Evolutionary conservation across 164 flowering plant species (phyloP).

Genomic region (Kingdonia uniflora): DNA sequence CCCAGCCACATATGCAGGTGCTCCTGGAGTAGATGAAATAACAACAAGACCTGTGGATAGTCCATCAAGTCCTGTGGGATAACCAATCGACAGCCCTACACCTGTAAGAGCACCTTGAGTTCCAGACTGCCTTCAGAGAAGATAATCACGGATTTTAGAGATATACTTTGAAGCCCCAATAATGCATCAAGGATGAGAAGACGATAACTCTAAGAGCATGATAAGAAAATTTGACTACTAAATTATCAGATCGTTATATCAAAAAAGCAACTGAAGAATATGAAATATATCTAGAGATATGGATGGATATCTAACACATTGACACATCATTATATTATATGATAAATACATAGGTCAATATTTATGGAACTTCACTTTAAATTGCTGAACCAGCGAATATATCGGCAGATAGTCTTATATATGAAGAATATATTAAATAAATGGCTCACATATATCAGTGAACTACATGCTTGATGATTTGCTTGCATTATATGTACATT

Average conservation of each 20-base stretch:
- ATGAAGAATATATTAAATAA: no score
- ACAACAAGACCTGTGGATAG: conserved; percentile 66
- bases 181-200: not conserved
- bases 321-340: no score
- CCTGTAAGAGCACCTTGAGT: conserved; percentile 94
- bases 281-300: no score
- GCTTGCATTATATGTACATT: not conserved
- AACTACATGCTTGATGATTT: not conserved
- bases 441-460: no score
- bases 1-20: conserved; percentile 90
- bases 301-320: no score
- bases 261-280: no score
- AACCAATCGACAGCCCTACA: conserved; percentile 92
- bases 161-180: not conserved
- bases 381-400: no score
- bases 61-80: conserved; percentile 44
- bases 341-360: no score
- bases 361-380: no score
- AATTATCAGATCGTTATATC: no score
- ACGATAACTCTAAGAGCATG: not conserved
- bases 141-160: conserved; percentile 14
- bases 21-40: conserved; percentile 85
- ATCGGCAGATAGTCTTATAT: no score
- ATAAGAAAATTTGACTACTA: no score
- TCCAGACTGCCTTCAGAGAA: conserved; percentile 97